Base-by-base conservation (phyloP, 495 filamentous ascomycete genomes). In the Aspergillus ellipticus region DNA sequence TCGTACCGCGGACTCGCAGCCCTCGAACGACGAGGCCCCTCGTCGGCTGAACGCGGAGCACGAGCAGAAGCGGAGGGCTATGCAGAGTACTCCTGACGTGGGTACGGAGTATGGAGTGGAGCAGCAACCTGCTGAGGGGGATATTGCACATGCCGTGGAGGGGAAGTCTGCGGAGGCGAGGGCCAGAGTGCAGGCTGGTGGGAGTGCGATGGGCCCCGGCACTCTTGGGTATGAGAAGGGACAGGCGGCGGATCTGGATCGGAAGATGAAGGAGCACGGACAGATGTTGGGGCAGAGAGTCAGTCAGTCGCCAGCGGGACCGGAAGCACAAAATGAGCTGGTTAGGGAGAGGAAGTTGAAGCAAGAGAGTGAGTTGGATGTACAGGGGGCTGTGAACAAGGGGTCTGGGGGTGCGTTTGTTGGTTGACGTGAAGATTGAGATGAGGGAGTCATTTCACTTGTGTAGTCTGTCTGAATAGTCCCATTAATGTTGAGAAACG, bases 101-200 rank as follows among this genome's bases (percentile, higher is more conserved):
- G 73, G 77, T 51, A 58, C 67, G 0, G 81, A 84, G 16, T 79
- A 79, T 9, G 83, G 82, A 5, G 77, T 85, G 56, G 82, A 86
- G 74, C 70, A 75, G 21, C 71, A 78, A 24, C 69, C 75, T 0
- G 66, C 69, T 5, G 82, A 86, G 53, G 84, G 82, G 3, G 71
- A 80, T 20, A 79, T 86, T 35, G 82, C 80, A 2, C 60, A 69
- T 21, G 71, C 72, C 0, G 79, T 83, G 1, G 56, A 74, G 51
- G 61, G 72, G 0, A 74, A 76, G 55, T 29, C 45, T 3, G 45
- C 48, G 24, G 60, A 67, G 19, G 73, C 75, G 0, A 65, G 56
- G 56, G 64, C 37, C 57, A 60, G 75, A 9, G 74, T 74, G 11
- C 71, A 73, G 56, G 66, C 69, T 16, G 69, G 71, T 35, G 70